Conservation (phyloP, 306 rosid species). For the Cajanus cajan region DNA sequence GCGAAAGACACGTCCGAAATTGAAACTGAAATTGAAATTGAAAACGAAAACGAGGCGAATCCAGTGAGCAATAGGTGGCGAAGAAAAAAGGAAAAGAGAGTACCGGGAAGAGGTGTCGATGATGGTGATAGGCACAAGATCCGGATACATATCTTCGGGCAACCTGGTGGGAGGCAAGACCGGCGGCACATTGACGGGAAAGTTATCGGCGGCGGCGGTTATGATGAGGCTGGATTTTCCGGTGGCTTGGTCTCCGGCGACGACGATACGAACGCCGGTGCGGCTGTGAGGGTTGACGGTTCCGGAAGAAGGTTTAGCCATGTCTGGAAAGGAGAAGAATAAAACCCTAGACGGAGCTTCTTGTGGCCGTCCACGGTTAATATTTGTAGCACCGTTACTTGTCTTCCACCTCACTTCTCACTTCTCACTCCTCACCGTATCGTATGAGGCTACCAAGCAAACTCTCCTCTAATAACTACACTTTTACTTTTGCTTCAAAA, state of each 20-base stretch:
- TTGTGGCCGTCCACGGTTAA: constrained; percentile 20
- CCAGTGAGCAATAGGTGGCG: too few relatives aligned
- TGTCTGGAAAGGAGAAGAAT: too few relatives aligned
- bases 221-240: constrained; percentile 95
- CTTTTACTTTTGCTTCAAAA: too few relatives aligned
- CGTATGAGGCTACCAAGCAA: too few relatives aligned
- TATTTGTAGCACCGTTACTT: constrained; percentile 13
- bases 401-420: constrained; percentile 5
- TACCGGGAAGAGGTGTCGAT: constrained; percentile 95
- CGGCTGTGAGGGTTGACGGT: constrained; percentile 49
- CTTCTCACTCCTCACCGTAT: too few relatives aligned
- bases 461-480: too few relatives aligned
- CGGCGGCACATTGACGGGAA: constrained; percentile 75
- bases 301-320: constrained; percentile 67
- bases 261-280: constrained; percentile 80
- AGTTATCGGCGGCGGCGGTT: constrained; percentile 80
- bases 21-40: too few relatives aligned
- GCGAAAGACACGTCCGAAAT: neutral
- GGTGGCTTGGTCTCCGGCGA: constrained; percentile 83
- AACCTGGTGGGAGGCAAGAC: constrained; percentile 82
- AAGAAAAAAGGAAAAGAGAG: neutral
- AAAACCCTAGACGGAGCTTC: constrained; percentile 33
- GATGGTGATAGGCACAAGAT: constrained; percentile 83
- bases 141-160: constrained; percentile 89
- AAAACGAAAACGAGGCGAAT: too few relatives aligned